Conservation (phyloP, 192 early-diverging fungal genomes). For the Backusella luteola region DNA sequence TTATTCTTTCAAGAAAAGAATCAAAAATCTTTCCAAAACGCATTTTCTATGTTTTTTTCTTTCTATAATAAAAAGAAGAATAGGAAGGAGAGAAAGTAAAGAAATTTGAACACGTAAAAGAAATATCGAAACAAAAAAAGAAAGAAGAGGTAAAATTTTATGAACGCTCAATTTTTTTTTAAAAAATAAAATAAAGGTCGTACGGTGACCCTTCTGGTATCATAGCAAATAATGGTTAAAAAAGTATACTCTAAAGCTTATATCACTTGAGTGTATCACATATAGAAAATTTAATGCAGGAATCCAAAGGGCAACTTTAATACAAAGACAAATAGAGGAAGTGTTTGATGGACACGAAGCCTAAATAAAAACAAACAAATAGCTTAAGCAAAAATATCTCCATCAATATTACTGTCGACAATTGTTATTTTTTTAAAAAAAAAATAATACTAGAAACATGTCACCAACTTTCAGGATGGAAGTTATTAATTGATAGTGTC, state of each 20-base stretch:
- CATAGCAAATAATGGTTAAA: neutral
- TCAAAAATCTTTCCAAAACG: neutral
- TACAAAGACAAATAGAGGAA: neutral
- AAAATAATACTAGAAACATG: no score
- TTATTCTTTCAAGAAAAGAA: neutral
- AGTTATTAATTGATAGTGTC: neutral
- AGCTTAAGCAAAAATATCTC: neutral
- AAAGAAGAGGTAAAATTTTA: neutral
- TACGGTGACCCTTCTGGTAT: neutral
- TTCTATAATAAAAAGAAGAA: neutral
- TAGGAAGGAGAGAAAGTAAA: neutral
- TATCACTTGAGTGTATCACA: neutral
- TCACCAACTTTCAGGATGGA: neutral
- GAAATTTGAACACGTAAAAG: neutral
- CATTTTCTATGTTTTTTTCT: neutral
- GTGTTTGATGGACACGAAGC: neutral
- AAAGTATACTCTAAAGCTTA: neutral
- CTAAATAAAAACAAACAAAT: constrained; percentile 1
- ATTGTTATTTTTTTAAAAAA: neutral
- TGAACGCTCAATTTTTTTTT: neutral
- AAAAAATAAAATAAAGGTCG: neutral
- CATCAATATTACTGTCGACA: neutral
- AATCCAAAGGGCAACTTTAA: neutral
- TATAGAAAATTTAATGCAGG: neutral
- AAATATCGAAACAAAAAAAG: neutral